A percentile compares a stretch with the other conserved stretches of the same genome.
These are phyloP conservation scores for Pseudocercospora cruenta DNA, from an alignment of 2,329 filamentous ascomycete species.

Conservation along the genomic window DNA sequence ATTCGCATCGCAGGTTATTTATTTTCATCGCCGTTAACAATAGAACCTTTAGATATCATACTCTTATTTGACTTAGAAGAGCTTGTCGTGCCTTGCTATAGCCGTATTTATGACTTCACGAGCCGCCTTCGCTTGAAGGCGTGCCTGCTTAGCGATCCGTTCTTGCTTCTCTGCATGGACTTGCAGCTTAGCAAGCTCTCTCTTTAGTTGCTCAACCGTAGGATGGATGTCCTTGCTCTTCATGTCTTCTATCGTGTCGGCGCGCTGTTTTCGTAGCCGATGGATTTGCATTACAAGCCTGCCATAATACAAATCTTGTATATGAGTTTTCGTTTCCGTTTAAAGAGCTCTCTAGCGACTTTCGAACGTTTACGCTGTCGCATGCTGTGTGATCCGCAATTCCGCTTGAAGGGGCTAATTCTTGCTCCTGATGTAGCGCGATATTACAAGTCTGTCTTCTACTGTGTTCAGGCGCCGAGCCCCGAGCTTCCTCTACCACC, in stretches of 20 bases:
- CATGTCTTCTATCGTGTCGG: not conserved
- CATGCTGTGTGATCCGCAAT: not conserved
- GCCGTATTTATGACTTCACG: not conserved
- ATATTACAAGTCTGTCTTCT: not conserved
- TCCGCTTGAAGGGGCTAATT: not conserved
- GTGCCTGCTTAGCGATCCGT: not conserved
- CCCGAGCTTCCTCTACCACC: not conserved
- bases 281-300: not conserved
- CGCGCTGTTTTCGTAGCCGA: not conserved
- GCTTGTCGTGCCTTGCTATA: not conserved
- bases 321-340: not conserved
- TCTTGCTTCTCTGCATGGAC: not conserved
- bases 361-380: not conserved
- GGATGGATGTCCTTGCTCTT: not conserved
- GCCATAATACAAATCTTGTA: not conserved
- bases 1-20: no score
- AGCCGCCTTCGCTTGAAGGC: not conserved
- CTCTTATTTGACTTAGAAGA: not conserved
- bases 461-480: not conserved
- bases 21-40: no score
- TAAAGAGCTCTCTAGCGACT: not conserved
- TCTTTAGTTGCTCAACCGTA: not conserved
- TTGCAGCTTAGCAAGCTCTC: not conserved
- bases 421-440: not conserved
- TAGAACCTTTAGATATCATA: no score